Evolutionary conservation across 1,284 basidiomycete species (phyloP).

Genomic region (Malassezia yamatoensis): DNA sequence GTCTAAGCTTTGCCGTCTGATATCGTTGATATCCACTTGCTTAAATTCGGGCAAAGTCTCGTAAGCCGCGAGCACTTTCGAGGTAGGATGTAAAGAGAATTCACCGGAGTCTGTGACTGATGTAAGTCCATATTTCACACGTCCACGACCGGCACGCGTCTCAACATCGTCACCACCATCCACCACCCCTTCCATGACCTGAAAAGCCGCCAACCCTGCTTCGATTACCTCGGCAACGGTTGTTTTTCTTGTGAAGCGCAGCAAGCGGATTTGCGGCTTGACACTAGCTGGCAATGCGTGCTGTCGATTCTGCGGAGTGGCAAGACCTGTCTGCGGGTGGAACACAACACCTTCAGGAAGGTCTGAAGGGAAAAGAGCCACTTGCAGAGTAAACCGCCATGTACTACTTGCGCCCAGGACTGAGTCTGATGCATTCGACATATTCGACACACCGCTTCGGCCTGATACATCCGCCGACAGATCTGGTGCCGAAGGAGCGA

Average conservation of each 20-base stretch:
- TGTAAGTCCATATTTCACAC: conserved; percentile 67
- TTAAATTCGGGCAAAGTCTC: conserved; percentile 53
- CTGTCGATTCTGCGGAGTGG: conserved; percentile 53
- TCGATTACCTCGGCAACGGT: conserved; percentile 95
- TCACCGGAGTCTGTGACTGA: conserved; percentile 41
- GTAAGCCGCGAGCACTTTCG: conserved; percentile 62
- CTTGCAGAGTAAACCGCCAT: conserved; percentile 70
- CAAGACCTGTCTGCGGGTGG: conserved; percentile 78
- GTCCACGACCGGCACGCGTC: conserved; percentile 64
- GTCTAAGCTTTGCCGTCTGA: conserved; percentile 80
- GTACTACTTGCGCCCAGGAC: background rate
- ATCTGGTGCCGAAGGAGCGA: background rate
- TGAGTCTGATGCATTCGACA: background rate
- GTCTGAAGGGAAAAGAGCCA: conserved; percentile 76
- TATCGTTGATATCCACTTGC: conserved; percentile 55
- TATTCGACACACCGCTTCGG: background rate
- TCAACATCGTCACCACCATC: conserved; percentile 96
- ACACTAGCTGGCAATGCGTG: background rate
- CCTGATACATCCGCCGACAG: background rate
- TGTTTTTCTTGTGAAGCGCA: conserved; percentile 70
- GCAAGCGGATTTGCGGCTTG: conserved; percentile 21
- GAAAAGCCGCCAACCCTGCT: conserved; percentile 76
- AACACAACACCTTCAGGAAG: conserved; percentile 86
- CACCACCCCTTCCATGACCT: conserved; percentile 85
- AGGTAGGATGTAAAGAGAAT: conserved; percentile 23